Percentiles rank a stretch among this genome's conserved stretches.
These are phyloP conservation scores for Podospora comata DNA, from an alignment of 495 filamentous ascomycete genomes.

Conservation along the genomic window DNA sequence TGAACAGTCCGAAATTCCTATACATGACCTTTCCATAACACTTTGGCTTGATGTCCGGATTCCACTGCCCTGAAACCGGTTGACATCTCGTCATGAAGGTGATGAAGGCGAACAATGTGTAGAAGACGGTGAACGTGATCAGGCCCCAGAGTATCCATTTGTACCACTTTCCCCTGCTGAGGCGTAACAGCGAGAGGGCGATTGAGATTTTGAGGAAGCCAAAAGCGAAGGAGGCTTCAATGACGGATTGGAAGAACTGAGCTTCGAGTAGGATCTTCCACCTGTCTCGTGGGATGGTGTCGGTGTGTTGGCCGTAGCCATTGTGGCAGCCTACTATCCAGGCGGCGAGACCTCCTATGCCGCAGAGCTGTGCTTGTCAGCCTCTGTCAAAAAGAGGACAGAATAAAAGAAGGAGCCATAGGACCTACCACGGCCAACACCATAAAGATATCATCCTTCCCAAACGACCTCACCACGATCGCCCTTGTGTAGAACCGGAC, in stretches of 20 bases:
- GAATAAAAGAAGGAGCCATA: not conserved
- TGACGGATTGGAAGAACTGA: conserved; percentile 40
- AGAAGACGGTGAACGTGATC: conserved; percentile 33
- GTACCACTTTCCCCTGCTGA: conserved; percentile 30
- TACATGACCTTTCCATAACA: conserved; percentile 36
- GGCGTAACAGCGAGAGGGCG: conserved; percentile 32
- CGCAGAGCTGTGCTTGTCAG: conserved; percentile 22
- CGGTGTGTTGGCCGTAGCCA: conserved; percentile 39
- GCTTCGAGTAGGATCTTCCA: conserved; percentile 36
- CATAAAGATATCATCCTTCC: conserved; percentile 49
- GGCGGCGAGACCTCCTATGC: conserved; percentile 19
- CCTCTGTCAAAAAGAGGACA: not conserved
- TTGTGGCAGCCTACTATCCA: conserved; percentile 31
- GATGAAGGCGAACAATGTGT: conserved; percentile 35
- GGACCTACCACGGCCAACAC: conserved; percentile 32
- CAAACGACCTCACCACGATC: conserved; percentile 35
- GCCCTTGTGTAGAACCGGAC: conserved; percentile 37
- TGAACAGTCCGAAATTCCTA: conserved; percentile 38
- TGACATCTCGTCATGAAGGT: conserved; percentile 38
- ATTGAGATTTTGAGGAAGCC: conserved; percentile 49
- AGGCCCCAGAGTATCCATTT: conserved; percentile 26
- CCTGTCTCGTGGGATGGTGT: conserved; percentile 28
- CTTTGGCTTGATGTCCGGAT: conserved; percentile 22
- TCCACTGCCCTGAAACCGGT: conserved; percentile 37
- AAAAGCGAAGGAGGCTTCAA: conserved; percentile 41